Conservation (phyloP, 2,329 filamentous ascomycete species). For the Aspergillus sclerotialis region DNA sequence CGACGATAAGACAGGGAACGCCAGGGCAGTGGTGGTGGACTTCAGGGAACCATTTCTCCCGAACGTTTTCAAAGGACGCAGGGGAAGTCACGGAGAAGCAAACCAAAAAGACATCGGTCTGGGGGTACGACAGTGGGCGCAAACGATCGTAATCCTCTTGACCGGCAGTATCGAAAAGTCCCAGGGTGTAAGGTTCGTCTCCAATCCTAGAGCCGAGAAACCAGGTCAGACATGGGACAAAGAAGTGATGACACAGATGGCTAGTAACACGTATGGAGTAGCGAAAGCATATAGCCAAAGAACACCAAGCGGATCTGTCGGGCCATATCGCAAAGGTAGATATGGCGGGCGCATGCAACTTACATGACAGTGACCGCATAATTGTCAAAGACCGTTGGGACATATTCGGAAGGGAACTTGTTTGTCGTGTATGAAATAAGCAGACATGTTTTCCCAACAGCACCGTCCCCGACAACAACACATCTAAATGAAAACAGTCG, state of each 20-base stretch:
- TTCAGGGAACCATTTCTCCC: slow-evolving; percentile 98
- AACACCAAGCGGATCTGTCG: too few species aligned
- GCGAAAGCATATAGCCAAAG: too few species aligned
- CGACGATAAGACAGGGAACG: slow-evolving; percentile 94
- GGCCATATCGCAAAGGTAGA: neutral
- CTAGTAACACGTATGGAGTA: too few species aligned
- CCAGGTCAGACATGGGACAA: too few species aligned
- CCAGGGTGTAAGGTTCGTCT: slow-evolving; percentile 95
- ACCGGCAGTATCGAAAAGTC: slow-evolving; percentile 95
- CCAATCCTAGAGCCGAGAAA: slow-evolving; percentile 67
- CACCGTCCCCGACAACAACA: slow-evolving; percentile 98
- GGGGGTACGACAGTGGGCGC: slow-evolving; percentile 91
- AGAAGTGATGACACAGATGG: too few species aligned
- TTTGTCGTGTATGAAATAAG: slow-evolving; percentile 99
- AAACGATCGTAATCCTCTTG: slow-evolving; percentile 99
- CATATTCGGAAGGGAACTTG: slow-evolving; percentile 99
- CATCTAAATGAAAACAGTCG: slow-evolving; percentile 54
- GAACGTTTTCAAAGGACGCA: slow-evolving; percentile 97
- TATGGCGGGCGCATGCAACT: slow-evolving; percentile 43
- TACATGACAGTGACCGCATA: slow-evolving; percentile 99
- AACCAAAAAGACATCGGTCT: slow-evolving; percentile 97
- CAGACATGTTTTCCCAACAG: slow-evolving; percentile 97
- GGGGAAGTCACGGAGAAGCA: slow-evolving; percentile 98
- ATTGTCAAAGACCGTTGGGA: slow-evolving; percentile 98
- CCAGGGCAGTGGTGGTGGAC: slow-evolving; percentile 98